Conservation (phyloP, 2,329 filamentous ascomycete genomes). For the Penicillium sp. region DNA sequence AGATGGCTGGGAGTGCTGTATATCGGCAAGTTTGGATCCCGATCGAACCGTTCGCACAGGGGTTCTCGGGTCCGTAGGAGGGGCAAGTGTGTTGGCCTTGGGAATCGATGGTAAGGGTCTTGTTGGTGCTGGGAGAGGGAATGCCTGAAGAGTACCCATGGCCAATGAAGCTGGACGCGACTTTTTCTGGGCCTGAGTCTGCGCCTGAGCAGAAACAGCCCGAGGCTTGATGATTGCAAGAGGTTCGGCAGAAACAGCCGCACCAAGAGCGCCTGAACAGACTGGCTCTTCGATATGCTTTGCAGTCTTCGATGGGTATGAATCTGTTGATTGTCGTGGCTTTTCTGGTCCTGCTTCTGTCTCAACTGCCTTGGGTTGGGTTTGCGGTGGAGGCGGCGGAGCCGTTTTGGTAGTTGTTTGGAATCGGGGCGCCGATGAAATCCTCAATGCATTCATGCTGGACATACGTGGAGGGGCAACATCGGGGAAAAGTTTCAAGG, state of each 20-base stretch:
- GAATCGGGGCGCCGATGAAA: conserved; percentile 20
- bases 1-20: conserved; percentile 11
- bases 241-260: not conserved
- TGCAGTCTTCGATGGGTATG: not conserved
- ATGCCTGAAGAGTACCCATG: conserved; percentile 29
- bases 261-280: not conserved
- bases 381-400: not conserved
- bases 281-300: not conserved
- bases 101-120: conserved; percentile 37
- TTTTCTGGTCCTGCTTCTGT: not conserved
- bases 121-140: conserved; percentile 37
- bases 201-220: not conserved
- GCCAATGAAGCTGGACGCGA: conserved; percentile 25
- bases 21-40: not conserved
- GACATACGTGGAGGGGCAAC: conserved; percentile 32
- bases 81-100: conserved; percentile 10
- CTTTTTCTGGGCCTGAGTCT: conserved; percentile 4
- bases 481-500: conserved; percentile 37
- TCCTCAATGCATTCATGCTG: conserved; percentile 27
- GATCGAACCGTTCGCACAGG: conserved; percentile 3
- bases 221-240: not conserved
- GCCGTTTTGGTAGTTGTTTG: conserved; percentile 11
- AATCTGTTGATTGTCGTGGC: not conserved
- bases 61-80: conserved; percentile 6
- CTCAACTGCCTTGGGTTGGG: not conserved